Evolutionary conservation across 2,329 filamentous ascomycete species (phyloP).

Genomic region (Pyrenophora graminea): DNA sequence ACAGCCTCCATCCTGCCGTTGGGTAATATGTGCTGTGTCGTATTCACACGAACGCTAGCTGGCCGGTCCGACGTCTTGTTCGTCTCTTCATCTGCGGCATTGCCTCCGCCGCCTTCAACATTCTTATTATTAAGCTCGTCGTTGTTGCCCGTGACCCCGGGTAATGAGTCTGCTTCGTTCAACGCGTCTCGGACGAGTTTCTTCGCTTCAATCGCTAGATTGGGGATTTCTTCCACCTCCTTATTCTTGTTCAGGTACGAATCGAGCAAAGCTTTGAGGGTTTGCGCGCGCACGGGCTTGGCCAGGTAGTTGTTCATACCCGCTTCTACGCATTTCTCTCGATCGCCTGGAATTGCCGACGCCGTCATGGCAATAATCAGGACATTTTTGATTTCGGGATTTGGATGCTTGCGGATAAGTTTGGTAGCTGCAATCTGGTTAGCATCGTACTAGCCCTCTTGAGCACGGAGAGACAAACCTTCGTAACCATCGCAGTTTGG

Average conservation of each 20-base stretch:
- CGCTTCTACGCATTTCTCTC: slow-evolving; percentile 82
- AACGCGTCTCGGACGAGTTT: slow-evolving; percentile 47
- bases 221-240: slow-evolving; percentile 41
- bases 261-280: slow-evolving; percentile 82
- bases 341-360: slow-evolving; percentile 88
- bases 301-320: slow-evolving; percentile 98
- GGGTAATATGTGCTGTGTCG: slow-evolving; percentile 18
- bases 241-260: slow-evolving; percentile 62
- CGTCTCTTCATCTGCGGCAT: neutral
- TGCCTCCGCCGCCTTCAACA: neutral
- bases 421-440: slow-evolving; percentile 65
- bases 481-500: slow-evolving; percentile 91
- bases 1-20: slow-evolving; percentile 15
- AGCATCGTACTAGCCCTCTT: slow-evolving; percentile 5
- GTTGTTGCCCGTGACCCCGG: slow-evolving; percentile 2
- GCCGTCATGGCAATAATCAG: slow-evolving; percentile 98
- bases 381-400: slow-evolving; percentile 76
- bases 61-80: slow-evolving; percentile 17
- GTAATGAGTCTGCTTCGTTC: slow-evolving; percentile 20
- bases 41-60: slow-evolving; percentile 19
- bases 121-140: neutral
- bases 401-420: slow-evolving; percentile 74
- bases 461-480: slow-evolving; percentile 22
- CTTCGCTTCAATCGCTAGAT: slow-evolving; percentile 53
- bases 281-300: slow-evolving; percentile 88